Conservation (phyloP, 73 alveolate genomes). For the Stentor coeruleus region DNA sequence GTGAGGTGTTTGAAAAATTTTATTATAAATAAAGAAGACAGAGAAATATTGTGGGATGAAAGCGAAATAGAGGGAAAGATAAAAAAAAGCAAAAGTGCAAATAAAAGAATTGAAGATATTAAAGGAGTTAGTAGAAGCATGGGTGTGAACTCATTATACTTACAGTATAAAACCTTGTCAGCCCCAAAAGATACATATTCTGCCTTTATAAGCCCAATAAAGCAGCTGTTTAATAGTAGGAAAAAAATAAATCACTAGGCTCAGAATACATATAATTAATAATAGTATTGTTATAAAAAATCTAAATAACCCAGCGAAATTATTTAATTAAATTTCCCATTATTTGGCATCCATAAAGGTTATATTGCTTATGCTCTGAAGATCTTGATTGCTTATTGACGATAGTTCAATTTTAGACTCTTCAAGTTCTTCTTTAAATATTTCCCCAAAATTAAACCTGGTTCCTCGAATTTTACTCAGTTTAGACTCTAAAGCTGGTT, state of each 20-base stretch:
- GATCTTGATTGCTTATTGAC: neutral
- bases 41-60: constrained; percentile 20
- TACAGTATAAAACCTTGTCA: neutral
- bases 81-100: neutral
- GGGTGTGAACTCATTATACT: neutral
- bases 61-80: too few species aligned
- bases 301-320: neutral
- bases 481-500: neutral
- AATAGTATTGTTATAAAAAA: neutral
- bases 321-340: too few species aligned
- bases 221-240: neutral
- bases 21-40: neutral
- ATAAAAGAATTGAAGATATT: neutral
- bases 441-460: neutral
- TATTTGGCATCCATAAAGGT: neutral
- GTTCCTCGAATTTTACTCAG: constrained; percentile 3
- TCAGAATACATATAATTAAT: neutral
- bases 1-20: neutral
- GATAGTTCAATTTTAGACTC: constrained; percentile 8
- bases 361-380: neutral
- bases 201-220: neutral
- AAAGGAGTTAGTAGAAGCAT: neutral
- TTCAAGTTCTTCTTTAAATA: constrained; percentile 15
- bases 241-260: neutral
- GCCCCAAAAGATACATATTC: too few species aligned